Evolutionary conservation across 768 basidiomycete genomes (phyloP), one percentile per base, ranked within the genome.

Genomic region (Lactarius akahatsu): DNA sequence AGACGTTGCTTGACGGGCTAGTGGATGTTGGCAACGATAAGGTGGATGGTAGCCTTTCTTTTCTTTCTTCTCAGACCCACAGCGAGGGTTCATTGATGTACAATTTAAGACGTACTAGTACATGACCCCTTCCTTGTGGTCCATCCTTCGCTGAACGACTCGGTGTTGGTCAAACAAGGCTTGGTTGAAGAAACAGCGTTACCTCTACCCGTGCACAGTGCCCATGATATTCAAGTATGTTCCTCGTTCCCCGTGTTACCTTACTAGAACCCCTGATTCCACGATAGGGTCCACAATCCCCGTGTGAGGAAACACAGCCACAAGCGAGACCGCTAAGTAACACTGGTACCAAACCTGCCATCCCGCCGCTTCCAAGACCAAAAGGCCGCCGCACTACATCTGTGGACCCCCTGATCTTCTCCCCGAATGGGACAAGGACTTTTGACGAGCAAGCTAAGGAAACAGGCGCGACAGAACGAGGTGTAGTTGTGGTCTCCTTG

Each of bases 81-180:
- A 13, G 20, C 18, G 45, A 16, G 34, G 13, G 20, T 36, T 50
- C 47, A 40, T 34, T 26, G 23, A 34, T 54, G 13, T 40, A 62
- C 50, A 1, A 8, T 32, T 15, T n/a, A 23, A 62, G 61, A n/a
- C 40, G 23, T 32, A 0, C 47, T 30, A 7, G 55, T 50, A 28
- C 61, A 30, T 16, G 70, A 70, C 18, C 70, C 70, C n/a, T 70
- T 65, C 43, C 68, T 70, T 16, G 16, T 65, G 10, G 70, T 70
- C 7, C 62, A 63, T n/a, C 64, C 70, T 32, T 70, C 70, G 7
- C 59, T 70, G 13, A 57, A 70, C 18, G 57, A 69, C 57, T 70
- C 70, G 8, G 16, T 70, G 20, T 56, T 70, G 57, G 64, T 70
- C 34, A 60, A 62, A 32, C 59, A 63, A 36, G 70, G 70, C 20